Conservation (phyloP, 345 rosid species). For the Carallia brachiata region DNA sequence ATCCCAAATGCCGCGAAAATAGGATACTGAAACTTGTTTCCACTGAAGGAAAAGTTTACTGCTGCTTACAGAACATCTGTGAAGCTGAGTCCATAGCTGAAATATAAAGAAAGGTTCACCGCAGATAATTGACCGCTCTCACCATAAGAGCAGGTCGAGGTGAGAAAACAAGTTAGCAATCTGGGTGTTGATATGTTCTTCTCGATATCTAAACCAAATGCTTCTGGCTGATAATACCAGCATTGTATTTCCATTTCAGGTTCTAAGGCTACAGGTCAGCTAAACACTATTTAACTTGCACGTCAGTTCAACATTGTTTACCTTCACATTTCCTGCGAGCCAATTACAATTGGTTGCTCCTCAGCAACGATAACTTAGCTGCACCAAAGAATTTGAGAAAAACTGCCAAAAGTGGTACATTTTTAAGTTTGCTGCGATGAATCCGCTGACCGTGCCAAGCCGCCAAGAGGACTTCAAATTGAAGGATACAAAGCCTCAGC, state of each 20-base stretch:
- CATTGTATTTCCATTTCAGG: background rate
- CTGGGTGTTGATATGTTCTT: too few relatives aligned
- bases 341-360: background rate
- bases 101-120: background rate
- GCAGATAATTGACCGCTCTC: too few relatives aligned
- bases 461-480: conserved; percentile 75
- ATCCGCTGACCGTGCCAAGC: conserved; percentile 43
- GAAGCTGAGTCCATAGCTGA: conserved; percentile 14
- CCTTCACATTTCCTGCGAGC: background rate
- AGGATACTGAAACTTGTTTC: background rate
- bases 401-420: background rate
- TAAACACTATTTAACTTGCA: background rate
- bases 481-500: conserved; percentile 87
- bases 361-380: background rate
- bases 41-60: background rate
- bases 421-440: conserved; percentile 35
- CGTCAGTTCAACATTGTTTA: too few relatives aligned
- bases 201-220: too few relatives aligned
- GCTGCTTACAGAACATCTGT: conserved; percentile 16
- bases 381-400: conserved; percentile 7
- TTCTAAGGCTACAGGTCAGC: background rate
- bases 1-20: background rate
- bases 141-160: background rate
- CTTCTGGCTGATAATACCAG: too few relatives aligned
- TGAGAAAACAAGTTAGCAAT: background rate